A percentile compares a stretch with the other conserved stretches of the same genome.
phyloP scores from a whole-genome alignment of 1,139 yeast genomes.

The Hyphopichia khmerensis region DNA sequence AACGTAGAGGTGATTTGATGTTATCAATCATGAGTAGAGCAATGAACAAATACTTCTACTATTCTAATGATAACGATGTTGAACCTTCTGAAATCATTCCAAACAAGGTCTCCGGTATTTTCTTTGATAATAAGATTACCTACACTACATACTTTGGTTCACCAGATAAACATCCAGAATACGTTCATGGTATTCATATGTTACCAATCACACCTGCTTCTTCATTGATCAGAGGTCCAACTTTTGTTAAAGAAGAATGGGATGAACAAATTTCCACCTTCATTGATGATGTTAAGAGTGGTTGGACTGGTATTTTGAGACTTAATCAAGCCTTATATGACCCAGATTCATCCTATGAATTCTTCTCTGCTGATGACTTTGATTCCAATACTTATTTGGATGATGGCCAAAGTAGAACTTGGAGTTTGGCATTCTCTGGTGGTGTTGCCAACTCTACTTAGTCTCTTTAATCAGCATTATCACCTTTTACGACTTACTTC shows the following conservation, averaged over 20 bases:
- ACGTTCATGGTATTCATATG: conserved; percentile 95
- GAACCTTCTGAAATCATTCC: conserved; percentile 57
- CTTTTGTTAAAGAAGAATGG: conserved; percentile 76
- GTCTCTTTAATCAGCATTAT: not conserved
- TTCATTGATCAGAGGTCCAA: conserved; percentile 61
- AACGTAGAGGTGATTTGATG: conserved; percentile 75
- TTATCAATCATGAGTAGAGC: conserved; percentile 62
- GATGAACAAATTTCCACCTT: conserved; percentile 41
- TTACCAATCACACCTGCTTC: conserved; percentile 75
- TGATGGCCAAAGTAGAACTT: conserved; percentile 75
- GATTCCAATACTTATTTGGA: conserved; percentile 50
- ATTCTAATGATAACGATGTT: conserved; percentile 53
- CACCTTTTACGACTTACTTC: not conserved
- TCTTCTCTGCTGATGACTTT: conserved; percentile 54
- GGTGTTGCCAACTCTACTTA: conserved; percentile 17
- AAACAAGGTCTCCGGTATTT: conserved; percentile 74
- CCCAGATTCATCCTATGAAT: conserved; percentile 57
- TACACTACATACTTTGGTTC: conserved; percentile 85
- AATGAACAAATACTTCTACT: conserved; percentile 61
- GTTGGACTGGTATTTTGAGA: conserved; percentile 79
- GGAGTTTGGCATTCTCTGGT: conserved; percentile 74
- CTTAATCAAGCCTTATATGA: conserved; percentile 68
- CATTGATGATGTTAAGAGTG: conserved; percentile 53
- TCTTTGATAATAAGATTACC: conserved; percentile 84
- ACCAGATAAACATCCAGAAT: conserved; percentile 40